Base-by-base conservation (phyloP, 192 early-diverging fungal genomes). In the Mortierella claussenii region DNA sequence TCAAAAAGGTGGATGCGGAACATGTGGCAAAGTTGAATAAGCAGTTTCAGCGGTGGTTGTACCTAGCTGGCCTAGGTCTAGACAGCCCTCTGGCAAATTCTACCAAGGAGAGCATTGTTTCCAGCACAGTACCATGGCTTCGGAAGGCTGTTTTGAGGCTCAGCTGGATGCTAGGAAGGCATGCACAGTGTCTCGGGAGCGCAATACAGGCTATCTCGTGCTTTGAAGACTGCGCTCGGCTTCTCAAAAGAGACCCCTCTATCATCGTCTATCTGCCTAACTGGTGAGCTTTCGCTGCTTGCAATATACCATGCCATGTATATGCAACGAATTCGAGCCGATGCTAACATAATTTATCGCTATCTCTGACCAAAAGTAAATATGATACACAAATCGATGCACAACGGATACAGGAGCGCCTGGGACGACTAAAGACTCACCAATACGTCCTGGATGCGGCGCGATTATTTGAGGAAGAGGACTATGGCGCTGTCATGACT, bases 361-460 rank as follows among this genome's bases (percentile, higher is more conserved):
- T 32, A 20, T n/a, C n/a, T n/a, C n/a, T n/a, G n/a, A n/a, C n/a
- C n/a, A n/a, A n/a, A 7, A 84, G 82, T 57, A 68, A 70, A 59
- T 84, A 81, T 31, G 82, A 84, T 45, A 60, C 70, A 17, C 32
- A 43, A 2, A 46, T 84, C 27, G 53, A 69, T 15, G 46, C 45
- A 0, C 45, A 60, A 8, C 56, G 34, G 12, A 58, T 79, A 15
- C 63, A 68, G 4, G 55, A 65, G 15, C 42, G 80, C 21, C 61
- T 79, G 4, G 18, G 65, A 1, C 65, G 65, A 26, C 53, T 84
- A 4, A 60, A 75, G 26, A 75, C 69, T 3, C 65, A 76, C 12
- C 68, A 73, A n/a, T 70, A 75, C 32, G 71, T 79, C 18, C 45
- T 81, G 32, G 76, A 79, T 20, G 76, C 70, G 2, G 64, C 68